These are phyloP conservation scores for Huntiella savannae DNA, from an alignment of 2,329 filamentous ascomycete species.

Conservation along the genomic window DNA sequence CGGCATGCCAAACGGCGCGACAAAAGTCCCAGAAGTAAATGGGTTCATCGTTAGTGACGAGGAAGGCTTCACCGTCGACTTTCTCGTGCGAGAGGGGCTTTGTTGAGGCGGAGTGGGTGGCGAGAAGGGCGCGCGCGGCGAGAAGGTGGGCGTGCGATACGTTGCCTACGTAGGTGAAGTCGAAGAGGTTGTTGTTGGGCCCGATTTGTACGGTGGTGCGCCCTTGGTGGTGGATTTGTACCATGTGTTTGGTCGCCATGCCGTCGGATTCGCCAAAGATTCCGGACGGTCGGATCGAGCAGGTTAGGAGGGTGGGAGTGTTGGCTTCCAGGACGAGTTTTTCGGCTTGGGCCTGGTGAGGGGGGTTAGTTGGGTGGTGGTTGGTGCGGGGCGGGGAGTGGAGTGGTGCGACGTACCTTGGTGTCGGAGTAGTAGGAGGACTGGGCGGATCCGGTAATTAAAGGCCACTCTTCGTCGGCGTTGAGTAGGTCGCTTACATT, in stretches of 20 bases:
- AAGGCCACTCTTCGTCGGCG: constrained; percentile 66
- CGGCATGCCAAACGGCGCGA: constrained; percentile 53
- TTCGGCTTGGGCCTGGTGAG: constrained; percentile 52
- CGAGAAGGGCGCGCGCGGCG: constrained; percentile 49
- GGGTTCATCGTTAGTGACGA: constrained; percentile 77
- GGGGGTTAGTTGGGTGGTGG: not conserved
- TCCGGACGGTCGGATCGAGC: constrained; percentile 64
- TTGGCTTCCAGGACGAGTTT: constrained; percentile 60
- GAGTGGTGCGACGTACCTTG: constrained; percentile 37
- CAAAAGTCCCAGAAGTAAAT: constrained; percentile 85
- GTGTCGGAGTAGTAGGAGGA: constrained; percentile 77
- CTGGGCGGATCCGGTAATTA: constrained; percentile 51
- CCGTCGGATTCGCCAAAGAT: constrained; percentile 85
- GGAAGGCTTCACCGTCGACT: constrained; percentile 71
- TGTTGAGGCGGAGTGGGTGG: constrained; percentile 25
- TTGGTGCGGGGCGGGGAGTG: not conserved
- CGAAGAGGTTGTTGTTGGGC: constrained; percentile 41
- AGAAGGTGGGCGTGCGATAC: constrained; percentile 64
- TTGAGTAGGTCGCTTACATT: constrained; percentile 62
- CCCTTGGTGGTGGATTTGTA: constrained; percentile 48
- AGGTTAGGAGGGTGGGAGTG: constrained; percentile 47
- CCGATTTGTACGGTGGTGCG: constrained; percentile 69
- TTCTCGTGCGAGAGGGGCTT: constrained; percentile 53
- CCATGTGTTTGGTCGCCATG: constrained; percentile 52
- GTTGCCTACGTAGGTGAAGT: constrained; percentile 47